Percentiles rank a stretch among this genome's conserved stretches.
These are phyloP conservation scores for Penicillium corylophilum DNA, from an alignment of 2,329 filamentous ascomycete genomes.

Conservation along the genomic window DNA sequence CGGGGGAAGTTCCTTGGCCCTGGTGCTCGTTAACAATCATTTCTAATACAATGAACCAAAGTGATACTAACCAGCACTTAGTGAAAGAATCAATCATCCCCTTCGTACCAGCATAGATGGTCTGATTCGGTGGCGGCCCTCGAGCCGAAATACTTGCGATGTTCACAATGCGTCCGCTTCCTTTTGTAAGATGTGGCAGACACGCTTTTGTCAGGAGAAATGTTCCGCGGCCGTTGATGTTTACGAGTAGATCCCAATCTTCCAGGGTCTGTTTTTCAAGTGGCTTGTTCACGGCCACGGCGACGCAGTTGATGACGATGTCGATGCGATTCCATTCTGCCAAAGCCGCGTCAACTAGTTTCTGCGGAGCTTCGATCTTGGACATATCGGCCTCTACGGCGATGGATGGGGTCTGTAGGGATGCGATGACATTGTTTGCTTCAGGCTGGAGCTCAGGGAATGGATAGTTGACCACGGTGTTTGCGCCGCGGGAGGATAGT, in stretches of 20 bases:
- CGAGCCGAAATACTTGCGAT: conserved; percentile 42
- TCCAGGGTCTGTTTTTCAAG: conserved; percentile 35
- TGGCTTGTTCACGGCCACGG: conserved; percentile 38
- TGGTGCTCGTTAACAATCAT: background rate
- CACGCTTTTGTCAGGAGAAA: conserved; percentile 26
- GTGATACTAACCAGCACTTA: conserved; percentile 34
- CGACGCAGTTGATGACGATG: conserved; percentile 32
- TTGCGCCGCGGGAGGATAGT: conserved; percentile 48
- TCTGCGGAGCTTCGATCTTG: conserved; percentile 37
- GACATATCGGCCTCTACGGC: conserved; percentile 47
- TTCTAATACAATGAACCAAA: background rate
- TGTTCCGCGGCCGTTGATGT: conserved; percentile 23
- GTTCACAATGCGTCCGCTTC: conserved; percentile 45
- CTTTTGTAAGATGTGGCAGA: conserved; percentile 40
- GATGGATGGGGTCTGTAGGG: conserved; percentile 32
- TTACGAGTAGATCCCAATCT: conserved; percentile 24
- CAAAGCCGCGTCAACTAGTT: conserved; percentile 39
- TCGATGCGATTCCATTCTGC: conserved; percentile 39
- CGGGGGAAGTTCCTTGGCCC: conserved; percentile 45
- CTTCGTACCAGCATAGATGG: conserved; percentile 53
- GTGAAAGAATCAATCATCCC: conserved; percentile 53
- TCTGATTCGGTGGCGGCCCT: conserved; percentile 38
- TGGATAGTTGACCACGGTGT: conserved; percentile 53
- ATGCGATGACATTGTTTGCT: conserved; percentile 29
- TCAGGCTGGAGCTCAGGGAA: conserved; percentile 24